phyloP scores from a whole-genome alignment of 1,284 basidiomycete species.

The Termitomyces sp. region DNA sequence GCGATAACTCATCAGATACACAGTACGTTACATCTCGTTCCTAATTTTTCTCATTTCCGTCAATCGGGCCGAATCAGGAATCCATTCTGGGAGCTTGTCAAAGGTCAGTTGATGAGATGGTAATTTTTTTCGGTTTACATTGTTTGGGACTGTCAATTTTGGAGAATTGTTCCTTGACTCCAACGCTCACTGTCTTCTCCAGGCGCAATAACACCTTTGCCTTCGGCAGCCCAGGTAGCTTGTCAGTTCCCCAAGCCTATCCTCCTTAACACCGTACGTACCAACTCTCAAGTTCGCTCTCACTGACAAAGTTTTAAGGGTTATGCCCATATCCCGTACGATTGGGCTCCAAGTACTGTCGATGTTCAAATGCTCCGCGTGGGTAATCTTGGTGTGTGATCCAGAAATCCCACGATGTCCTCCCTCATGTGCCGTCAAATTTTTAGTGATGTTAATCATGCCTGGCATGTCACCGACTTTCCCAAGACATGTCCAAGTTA shows the following conservation, averaged over 20 bases:
- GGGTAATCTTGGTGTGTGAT: slow-evolving; percentile 55
- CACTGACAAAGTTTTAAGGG: slow-evolving; percentile 36
- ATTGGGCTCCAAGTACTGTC: slow-evolving; percentile 74
- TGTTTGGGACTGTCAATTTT: not conserved
- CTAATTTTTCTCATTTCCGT: not conserved
- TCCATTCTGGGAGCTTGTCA: slow-evolving; percentile 79
- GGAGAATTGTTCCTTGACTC: slow-evolving; percentile 3
- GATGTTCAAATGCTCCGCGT: slow-evolving; percentile 77
- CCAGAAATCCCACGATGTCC: not conserved
- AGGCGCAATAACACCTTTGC: slow-evolving; percentile 63
- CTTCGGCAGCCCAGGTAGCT: slow-evolving; percentile 54
- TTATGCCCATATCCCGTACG: slow-evolving; percentile 62
- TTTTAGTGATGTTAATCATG: slow-evolving; percentile 64
- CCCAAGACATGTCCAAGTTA: not conserved
- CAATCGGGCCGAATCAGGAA: slow-evolving; percentile 42
- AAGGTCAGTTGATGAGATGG: slow-evolving; percentile 34
- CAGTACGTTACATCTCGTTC: slow-evolving; percentile 34
- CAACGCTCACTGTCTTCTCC: slow-evolving; percentile 14
- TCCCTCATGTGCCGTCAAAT: not conserved
- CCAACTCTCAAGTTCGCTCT: slow-evolving; percentile 1
- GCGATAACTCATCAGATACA: slow-evolving; percentile 56
- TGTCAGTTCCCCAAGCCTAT: slow-evolving; percentile 84
- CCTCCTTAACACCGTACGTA: slow-evolving; percentile 61
- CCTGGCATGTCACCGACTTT: slow-evolving; percentile 49
- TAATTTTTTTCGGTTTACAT: not conserved